Base-by-base conservation (phyloP, 2,329 filamentous ascomycete genomes). In the Fusarium duplospermum region DNA sequence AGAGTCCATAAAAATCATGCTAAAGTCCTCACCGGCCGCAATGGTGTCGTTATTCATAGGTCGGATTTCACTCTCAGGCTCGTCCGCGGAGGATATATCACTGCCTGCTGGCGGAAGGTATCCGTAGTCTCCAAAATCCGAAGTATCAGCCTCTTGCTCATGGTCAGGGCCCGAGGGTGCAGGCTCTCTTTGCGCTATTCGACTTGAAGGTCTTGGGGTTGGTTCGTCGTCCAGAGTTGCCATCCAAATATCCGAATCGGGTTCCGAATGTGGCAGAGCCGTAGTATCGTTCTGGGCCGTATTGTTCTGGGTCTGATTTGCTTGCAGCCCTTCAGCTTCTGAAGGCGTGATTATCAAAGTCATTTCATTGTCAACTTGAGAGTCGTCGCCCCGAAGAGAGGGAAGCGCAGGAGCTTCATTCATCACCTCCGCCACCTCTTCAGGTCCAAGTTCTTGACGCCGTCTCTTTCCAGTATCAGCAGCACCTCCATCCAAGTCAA, bases 1-100 rank as follows among this genome's bases (percentile, higher is more conserved):
- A 3, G 87, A 88, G 54, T 88, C 85, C 69, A 89, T 84, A 35
- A 88, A 87, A 65, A 90, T 90, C 87, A 90, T 90, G 77, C 88
- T 90, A 70, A 90, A 90, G 42, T 87, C 87, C 69, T 90, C 88
- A 18, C 82, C 85, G n/a, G 87, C 84, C 5, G 84, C 83, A 56
- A 87, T 83, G 0, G 84, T 87, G 59, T 88, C 82, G 35, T 83
- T 82, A 52, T 63, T 70, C 45, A 60, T 65, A n/a, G 72, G 78
- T 58, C 60, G 74, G 64, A 31, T 65, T 42, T 73, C 74, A 52
- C 64, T 76, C 36, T 67, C 74, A 22, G 67, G 80, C 59, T 83
- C 82, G 38, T 81, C 78, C 20, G 73, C 72, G 9, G 82, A 83
- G 8, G 82, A 84, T 20, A 73, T 68, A 40, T 84, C 82, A 40